Percentiles rank a stretch among this genome's conserved stretches.
These are phyloP conservation scores for Geotrichum histeridarum DNA, from an alignment of 1,139 yeast genomes.

Conservation along the genomic window DNA sequence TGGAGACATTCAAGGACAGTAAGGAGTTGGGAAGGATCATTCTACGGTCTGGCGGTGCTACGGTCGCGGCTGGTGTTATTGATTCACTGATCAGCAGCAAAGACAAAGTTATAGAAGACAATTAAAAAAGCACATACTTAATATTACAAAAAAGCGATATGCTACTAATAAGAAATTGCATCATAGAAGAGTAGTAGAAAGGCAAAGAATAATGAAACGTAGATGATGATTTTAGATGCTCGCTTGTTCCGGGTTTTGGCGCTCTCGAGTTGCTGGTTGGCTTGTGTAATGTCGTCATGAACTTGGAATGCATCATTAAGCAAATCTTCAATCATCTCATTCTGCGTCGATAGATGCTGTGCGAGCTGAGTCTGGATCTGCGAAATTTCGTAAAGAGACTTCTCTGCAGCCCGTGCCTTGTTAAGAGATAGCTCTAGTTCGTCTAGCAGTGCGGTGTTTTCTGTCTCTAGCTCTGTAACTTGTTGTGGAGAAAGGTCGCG, in stretches of 20 bases:
- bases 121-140: not conserved
- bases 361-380: slow-evolving; percentile 73
- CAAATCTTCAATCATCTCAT: slow-evolving; percentile 62
- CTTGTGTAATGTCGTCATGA: slow-evolving; percentile 61
- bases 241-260: slow-evolving; percentile 69
- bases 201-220: slow-evolving; percentile 58
- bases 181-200: slow-evolving; percentile 60
- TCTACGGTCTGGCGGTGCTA: slow-evolving; percentile 75
- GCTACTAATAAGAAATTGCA: slow-evolving; percentile 24
- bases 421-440: slow-evolving; percentile 50
- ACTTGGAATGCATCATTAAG: slow-evolving; percentile 69
- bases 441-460: slow-evolving; percentile 65
- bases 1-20: slow-evolving; percentile 55
- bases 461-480: slow-evolving; percentile 61
- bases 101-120: not conserved
- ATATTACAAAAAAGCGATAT: not conserved
- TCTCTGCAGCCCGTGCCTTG: slow-evolving; percentile 52
- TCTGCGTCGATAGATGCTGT: slow-evolving; percentile 69
- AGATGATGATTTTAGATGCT: slow-evolving; percentile 63
- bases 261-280: slow-evolving; percentile 64
- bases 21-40: slow-evolving; percentile 74
- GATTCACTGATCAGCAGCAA: slow-evolving; percentile 21
- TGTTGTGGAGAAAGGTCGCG: slow-evolving; percentile 53
- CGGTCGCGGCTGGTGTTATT: slow-evolving; percentile 84
- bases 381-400: slow-evolving; percentile 73